A percentile compares a stretch with the other conserved stretches of the same genome.
phyloP scores from a whole-genome alignment of 2,329 filamentous ascomycete species.

The Talaromyces sp. region DNA sequence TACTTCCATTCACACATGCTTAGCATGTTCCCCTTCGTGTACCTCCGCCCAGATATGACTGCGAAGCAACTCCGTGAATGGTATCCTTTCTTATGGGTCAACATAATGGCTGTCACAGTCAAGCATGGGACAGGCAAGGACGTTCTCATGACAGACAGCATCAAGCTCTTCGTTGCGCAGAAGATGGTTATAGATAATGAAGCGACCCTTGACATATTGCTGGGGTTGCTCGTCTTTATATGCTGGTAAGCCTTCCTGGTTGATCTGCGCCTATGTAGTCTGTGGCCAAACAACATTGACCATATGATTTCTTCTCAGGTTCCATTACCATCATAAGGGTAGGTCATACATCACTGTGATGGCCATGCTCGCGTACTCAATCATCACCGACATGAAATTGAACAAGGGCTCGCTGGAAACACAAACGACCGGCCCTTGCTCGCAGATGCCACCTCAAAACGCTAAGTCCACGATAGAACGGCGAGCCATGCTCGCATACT shows the following conservation, averaged over 20 bases:
- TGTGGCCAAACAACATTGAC: too few species aligned
- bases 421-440: not conserved
- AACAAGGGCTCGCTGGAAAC: not conserved
- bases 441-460: not conserved
- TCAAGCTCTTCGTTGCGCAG: constrained; percentile 5
- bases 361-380: not conserved
- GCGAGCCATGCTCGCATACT: constrained; percentile 4
- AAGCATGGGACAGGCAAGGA: not conserved
- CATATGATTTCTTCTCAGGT: not conserved
- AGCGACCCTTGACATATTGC: not conserved
- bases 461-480: not conserved
- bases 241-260: not conserved
- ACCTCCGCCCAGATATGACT: not conserved
- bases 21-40: not conserved
- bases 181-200: constrained; percentile 8
- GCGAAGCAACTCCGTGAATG: constrained; percentile 4
- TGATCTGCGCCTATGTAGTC: too few species aligned
- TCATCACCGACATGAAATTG: constrained; percentile 3
- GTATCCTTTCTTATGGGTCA: constrained; percentile 6
- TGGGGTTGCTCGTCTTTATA: constrained; percentile 5
- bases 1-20: constrained; percentile 6
- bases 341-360: constrained; percentile 1
- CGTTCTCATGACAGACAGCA: not conserved
- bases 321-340: constrained; percentile 2
- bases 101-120: constrained; percentile 4